A percentile compares a stretch with the other conserved stretches of the same genome.
Conservation (phyloP, 164 flowering plant genomes). For the Magnolia kwangsiensis region DNA sequence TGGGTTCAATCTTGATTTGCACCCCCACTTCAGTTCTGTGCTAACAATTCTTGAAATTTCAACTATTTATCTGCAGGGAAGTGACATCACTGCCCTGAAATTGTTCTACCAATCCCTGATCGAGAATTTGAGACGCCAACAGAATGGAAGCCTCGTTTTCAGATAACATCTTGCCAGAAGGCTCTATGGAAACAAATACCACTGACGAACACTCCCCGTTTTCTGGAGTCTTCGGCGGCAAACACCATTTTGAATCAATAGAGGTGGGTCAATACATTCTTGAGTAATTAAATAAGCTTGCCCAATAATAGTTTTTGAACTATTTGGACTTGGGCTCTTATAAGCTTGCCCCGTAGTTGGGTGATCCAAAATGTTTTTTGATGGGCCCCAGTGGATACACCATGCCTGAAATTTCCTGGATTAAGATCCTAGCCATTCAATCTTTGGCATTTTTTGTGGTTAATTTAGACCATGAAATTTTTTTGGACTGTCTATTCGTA, state of each 20-base stretch:
- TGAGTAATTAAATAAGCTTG: neutral
- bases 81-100: conserved; percentile 68
- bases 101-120: conserved; percentile 80
- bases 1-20: neutral
- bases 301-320: neutral
- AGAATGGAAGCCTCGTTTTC: conserved; percentile 83
- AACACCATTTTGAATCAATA: neutral
- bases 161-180: conserved; percentile 54
- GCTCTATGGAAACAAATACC: neutral
- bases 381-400: neutral
- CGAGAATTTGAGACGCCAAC: conserved; percentile 66
- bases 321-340: no score
- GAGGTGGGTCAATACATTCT: neutral
- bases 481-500: no score
- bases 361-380: neutral
- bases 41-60: neutral
- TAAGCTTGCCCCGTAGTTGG: neutral
- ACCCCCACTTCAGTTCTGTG: neutral
- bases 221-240: neutral
- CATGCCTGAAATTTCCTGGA: neutral
- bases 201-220: neutral
- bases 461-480: neutral
- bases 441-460: neutral
- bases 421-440: neutral
- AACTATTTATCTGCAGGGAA: conserved; percentile 46